Conservation (phyloP, 805 yeast genomes). For the Kodamaea laetipori region DNA sequence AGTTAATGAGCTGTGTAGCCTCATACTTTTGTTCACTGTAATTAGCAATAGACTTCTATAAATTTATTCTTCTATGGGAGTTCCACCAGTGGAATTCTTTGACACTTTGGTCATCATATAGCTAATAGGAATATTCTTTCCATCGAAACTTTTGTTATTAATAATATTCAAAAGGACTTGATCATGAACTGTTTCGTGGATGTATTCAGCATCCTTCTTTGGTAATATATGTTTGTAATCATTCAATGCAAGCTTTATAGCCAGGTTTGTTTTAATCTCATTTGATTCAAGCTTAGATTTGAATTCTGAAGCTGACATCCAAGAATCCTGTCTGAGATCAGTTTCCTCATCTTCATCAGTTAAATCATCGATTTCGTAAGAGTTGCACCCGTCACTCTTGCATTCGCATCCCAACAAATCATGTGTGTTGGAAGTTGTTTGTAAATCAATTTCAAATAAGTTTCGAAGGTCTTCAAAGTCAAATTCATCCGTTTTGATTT, state of each 20-base stretch:
- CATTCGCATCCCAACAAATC: conserved; percentile 71
- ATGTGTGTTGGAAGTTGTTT: conserved; percentile 69
- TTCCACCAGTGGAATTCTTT: neutral
- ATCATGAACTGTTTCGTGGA: conserved; percentile 22
- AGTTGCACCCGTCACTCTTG: conserved; percentile 52
- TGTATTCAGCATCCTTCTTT: neutral
- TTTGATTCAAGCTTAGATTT: conserved; percentile 30
- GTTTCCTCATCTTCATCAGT: conserved; percentile 14
- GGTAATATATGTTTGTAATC: conserved; percentile 70
- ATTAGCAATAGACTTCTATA: too few species aligned
- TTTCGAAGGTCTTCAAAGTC: conserved; percentile 69
- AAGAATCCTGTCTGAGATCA: conserved; percentile 23
- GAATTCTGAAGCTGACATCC: conserved; percentile 60
- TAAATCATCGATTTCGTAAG: conserved; percentile 9
- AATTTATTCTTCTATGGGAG: neutral
- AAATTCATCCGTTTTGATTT: conserved; percentile 65
- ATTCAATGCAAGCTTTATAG: conserved; percentile 58
- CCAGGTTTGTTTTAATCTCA: conserved; percentile 29
- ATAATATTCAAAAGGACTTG: conserved; percentile 31
- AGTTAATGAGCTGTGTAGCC: too few species aligned
- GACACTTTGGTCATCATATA: conserved; percentile 33
- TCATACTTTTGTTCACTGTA: too few species aligned
- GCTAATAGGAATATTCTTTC: conserved; percentile 27
- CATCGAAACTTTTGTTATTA: conserved; percentile 17
- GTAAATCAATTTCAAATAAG: conserved; percentile 60